Evolutionary conservation across 2,329 filamentous ascomycete genomes (phyloP).

Genomic region (Fusarium fujikuroi): DNA sequence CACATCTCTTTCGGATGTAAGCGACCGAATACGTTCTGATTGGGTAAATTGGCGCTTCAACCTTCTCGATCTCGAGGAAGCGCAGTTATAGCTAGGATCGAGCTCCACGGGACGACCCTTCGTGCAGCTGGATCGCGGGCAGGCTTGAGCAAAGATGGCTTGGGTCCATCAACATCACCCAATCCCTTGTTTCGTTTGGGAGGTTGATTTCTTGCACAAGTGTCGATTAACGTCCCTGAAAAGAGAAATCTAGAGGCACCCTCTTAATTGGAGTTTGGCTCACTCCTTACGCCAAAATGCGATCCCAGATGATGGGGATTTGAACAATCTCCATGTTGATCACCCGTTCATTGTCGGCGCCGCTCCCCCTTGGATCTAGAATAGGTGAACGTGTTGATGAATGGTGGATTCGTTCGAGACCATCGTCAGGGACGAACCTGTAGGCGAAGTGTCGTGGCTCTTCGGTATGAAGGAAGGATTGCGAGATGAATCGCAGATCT

Average conservation of each 20-base stretch:
- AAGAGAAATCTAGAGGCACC: neutral
- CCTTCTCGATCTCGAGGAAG: constrained; percentile 42
- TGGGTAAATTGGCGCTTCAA: constrained; percentile 18
- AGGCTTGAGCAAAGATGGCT: constrained; percentile 15
- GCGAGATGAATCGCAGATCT: constrained; percentile 1
- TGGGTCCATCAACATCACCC: neutral
- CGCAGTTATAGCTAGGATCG: constrained; percentile 47
- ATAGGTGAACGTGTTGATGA: neutral
- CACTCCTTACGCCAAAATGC: neutral
- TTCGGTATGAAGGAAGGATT: neutral
- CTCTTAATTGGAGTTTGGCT: neutral
- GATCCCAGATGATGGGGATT: constrained; percentile 3
- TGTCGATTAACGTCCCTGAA: constrained; percentile 24
- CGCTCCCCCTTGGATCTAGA: neutral
- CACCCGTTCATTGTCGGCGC: constrained; percentile 4
- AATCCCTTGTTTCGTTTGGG: neutral
- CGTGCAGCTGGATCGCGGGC: constrained; percentile 29
- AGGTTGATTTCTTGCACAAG: constrained; percentile 4
- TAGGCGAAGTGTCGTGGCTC: neutral
- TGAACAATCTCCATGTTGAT: constrained; percentile 26
- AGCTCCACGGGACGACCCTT: constrained; percentile 41
- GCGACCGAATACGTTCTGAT: constrained; percentile 19
- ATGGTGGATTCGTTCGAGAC: neutral
- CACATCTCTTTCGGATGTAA: constrained; percentile 22
- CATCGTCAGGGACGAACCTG: neutral